These are phyloP conservation scores for Russula earlei DNA, from an alignment of 768 basidiomycete species.

Conservation along the genomic window DNA sequence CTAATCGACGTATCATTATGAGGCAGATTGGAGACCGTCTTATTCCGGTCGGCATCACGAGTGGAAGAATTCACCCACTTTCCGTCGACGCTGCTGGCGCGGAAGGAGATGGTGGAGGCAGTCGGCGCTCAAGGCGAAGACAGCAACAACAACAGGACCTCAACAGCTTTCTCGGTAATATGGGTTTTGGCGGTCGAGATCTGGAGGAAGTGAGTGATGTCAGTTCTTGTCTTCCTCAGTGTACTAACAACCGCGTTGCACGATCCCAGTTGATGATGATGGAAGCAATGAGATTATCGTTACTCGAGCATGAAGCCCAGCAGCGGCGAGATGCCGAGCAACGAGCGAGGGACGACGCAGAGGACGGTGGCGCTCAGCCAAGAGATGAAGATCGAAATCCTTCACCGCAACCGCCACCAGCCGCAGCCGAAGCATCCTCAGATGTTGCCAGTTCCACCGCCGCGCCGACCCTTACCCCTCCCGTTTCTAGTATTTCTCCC, in stretches of 20 bases:
- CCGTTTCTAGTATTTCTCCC: not conserved
- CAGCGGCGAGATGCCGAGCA: slow-evolving; percentile 69
- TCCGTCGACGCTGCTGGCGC: slow-evolving; percentile 46
- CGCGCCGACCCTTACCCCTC: not conserved
- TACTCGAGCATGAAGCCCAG: slow-evolving; percentile 91
- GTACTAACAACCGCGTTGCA: not conserved
- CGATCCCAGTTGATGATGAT: slow-evolving; percentile 86
- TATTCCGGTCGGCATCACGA: slow-evolving; percentile 93
- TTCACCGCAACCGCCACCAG: not conserved
- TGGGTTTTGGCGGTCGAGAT: slow-evolving; percentile 79
- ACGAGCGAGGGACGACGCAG: slow-evolving; percentile 44
- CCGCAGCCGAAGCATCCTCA: not conserved
- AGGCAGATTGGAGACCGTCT: slow-evolving; percentile 95
- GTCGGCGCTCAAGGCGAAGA: slow-evolving; percentile 50
- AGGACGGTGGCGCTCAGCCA: slow-evolving; percentile 17
- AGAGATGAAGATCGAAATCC: slow-evolving; percentile 3
- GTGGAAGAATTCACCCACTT: slow-evolving; percentile 68
- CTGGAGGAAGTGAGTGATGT: slow-evolving; percentile 68
- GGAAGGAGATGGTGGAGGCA: slow-evolving; percentile 32
- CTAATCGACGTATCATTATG: slow-evolving; percentile 96
- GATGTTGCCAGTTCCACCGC: not conserved
- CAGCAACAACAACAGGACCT: slow-evolving; percentile 46
- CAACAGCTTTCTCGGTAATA: slow-evolving; percentile 47
- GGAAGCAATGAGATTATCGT: slow-evolving; percentile 96
- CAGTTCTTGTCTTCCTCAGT: not conserved